Evolutionary conservation across 2,329 filamentous ascomycete genomes (phyloP), one percentile per base, ranked within the genome.

Genomic region (Aspergillus sp.): DNA sequence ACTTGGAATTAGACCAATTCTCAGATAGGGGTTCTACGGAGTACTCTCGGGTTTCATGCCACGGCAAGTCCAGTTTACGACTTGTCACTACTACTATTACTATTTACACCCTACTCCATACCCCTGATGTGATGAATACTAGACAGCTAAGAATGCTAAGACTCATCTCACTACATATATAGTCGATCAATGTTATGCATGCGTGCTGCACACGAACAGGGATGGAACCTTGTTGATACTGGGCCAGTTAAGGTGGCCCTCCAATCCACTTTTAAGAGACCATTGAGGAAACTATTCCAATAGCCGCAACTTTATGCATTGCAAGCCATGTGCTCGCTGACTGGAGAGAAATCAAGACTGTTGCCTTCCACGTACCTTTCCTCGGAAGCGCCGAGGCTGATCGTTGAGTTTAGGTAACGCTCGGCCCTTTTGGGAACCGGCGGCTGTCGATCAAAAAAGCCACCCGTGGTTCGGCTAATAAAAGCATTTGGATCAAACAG

Each of bases 331-430:
- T 52, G 49, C 30, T 21, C 8, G 21, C 36, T 36, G 30, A 38
- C 17, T 4, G 28, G 13, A 15, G 23, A 41, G 3, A 23, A 6
- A 8, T 13, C 9, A n/a, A 23, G 7, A 15, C 52, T 21, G 39
- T 28, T 30, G 21, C 15, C 38, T 47, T 45, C 41, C 8, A 45
- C 38, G 41, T 45, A 45, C 41, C 41, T 19, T 45, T 43, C 52
- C 13, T 4, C 41, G 17, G 43, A 45, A 45, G 15, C 39, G 38
- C 43, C 19, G 15, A 12, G n/a, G 39, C 19, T 17, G 17, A 30
- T 43, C 52, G 52, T 55, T 32, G 38, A 17, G 17, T 55, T 55
- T 19, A 43, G 52, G 52, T 23, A 55, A 55, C 38, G 38, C 52
- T 32, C 38, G 39, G 43, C 39, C 52, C 41, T 55, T 32, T 45